phyloP scores from a whole-genome alignment of 805 yeast genomes.

The Saturnispora saitoi region DNA sequence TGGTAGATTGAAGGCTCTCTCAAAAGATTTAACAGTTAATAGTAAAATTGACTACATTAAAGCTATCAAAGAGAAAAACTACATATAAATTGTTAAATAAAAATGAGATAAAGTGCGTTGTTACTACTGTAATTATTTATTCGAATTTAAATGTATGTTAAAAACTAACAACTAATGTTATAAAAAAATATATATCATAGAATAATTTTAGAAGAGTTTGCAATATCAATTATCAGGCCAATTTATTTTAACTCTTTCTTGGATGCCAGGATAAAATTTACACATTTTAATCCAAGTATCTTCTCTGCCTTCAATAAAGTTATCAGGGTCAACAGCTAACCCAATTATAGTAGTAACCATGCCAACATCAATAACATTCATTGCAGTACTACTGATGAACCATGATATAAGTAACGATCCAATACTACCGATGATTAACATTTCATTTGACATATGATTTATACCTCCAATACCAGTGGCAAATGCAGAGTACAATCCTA shows the following conservation, averaged over 20 bases:
- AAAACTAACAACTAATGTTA: not conserved
- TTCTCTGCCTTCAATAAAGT: conserved; percentile 56
- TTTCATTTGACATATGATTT: conserved; percentile 20
- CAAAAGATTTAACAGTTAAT: conserved; percentile 33
- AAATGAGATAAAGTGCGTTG: not conserved
- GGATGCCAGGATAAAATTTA: conserved; percentile 26
- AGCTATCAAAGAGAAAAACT: conserved; percentile 9
- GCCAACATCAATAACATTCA: conserved; percentile 73
- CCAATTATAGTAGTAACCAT: conserved; percentile 79
- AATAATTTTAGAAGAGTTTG: not conserved
- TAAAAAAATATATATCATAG: not conserved
- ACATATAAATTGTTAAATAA: not conserved
- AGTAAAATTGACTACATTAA: conserved; percentile 38
- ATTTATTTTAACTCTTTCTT: conserved; percentile 23
- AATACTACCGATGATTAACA: conserved; percentile 22
- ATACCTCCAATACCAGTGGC: not conserved
- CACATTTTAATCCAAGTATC: conserved; percentile 29
- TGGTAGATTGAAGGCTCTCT: conserved; percentile 43
- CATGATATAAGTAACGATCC: conserved; percentile 52
- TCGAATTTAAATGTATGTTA: not conserved
- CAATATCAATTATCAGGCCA: conserved; percentile 18
- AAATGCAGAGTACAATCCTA: conserved; percentile 5
- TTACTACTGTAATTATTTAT: not conserved
- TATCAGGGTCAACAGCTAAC: conserved; percentile 76
- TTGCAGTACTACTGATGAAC: conserved; percentile 66